A percentile compares a stretch with the other conserved stretches of the same genome.
These are phyloP conservation scores for Aspergillus terreus DNA, from an alignment of 2,329 filamentous ascomycete species.

Conservation along the genomic window DNA sequence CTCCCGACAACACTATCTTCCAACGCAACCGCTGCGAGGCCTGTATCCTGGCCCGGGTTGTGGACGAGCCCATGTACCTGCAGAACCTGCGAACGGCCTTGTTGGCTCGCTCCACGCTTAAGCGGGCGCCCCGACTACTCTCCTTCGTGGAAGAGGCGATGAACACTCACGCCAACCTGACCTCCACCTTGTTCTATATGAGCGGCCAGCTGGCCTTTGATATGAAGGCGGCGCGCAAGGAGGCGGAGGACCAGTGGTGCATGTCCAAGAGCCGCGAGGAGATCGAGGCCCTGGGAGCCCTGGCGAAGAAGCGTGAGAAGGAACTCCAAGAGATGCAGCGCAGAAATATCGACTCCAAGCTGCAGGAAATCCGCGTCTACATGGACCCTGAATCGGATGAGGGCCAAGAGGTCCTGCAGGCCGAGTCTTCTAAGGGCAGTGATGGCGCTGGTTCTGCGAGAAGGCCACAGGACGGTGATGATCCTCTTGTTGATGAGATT, in stretches of 20 bases:
- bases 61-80: slow-evolving; percentile 20
- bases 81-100: slow-evolving; percentile 28
- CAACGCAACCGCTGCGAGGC: slow-evolving; percentile 35
- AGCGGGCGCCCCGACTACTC: slow-evolving; percentile 21
- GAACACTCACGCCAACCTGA: slow-evolving; percentile 7
- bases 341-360: neutral
- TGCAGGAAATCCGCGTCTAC: slow-evolving; percentile 1
- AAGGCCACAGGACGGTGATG: neutral
- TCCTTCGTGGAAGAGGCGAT: slow-evolving; percentile 30
- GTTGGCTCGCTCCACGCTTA: slow-evolving; percentile 22
- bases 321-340: neutral
- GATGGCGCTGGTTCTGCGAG: too few species aligned
- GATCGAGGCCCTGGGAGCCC: neutral
- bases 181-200: slow-evolving; percentile 8
- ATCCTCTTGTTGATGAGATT: neutral
- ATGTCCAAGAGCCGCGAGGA: neutral
- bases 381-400: neutral
- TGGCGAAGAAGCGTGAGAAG: neutral
- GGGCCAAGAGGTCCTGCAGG: neutral
- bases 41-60: slow-evolving; percentile 35
- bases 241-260: neutral
- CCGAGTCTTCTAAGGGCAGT: too few species aligned
- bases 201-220: slow-evolving; percentile 9
- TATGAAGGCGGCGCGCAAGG: neutral
- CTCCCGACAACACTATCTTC: neutral